Conservation (phyloP, 768 basidiomycete species). For the Suillus occidentalis region DNA sequence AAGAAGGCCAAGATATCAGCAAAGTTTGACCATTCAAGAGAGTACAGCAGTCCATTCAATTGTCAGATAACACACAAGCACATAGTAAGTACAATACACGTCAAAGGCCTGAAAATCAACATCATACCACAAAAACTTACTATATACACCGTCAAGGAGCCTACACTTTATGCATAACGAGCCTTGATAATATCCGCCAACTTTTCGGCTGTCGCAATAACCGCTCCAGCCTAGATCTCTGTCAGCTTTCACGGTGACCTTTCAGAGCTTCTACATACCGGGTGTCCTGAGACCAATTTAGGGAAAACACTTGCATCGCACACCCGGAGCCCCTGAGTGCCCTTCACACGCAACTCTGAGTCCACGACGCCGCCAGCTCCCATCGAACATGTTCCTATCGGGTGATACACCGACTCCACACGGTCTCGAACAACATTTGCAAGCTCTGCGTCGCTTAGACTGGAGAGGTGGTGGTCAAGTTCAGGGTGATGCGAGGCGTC, state of each 20-base stretch:
- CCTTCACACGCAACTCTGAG: constrained; percentile 42
- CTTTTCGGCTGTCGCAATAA: constrained; percentile 36
- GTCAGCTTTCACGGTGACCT: background rate
- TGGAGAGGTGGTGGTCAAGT: constrained; percentile 40
- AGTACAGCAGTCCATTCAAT: background rate
- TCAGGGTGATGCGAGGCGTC: constrained; percentile 26
- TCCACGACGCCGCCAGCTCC: constrained; percentile 42
- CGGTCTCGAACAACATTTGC: constrained; percentile 33
- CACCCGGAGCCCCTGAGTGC: constrained; percentile 41
- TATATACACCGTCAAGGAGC: background rate
- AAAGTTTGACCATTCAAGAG: constrained; percentile 28
- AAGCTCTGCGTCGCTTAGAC: constrained; percentile 35
- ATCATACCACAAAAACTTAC: background rate
- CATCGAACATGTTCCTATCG: constrained; percentile 38
- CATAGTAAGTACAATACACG: background rate
- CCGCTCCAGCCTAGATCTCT: constrained; percentile 27
- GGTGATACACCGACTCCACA: constrained; percentile 45
- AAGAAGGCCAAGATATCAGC: constrained; percentile 9
- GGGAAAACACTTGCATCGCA: constrained; percentile 50
- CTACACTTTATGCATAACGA: constrained; percentile 14
- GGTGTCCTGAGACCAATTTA: constrained; percentile 44
- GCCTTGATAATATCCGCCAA: constrained; percentile 34
- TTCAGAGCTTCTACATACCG: constrained; percentile 32
- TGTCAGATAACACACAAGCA: background rate
- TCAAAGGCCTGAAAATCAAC: background rate